A percentile compares a stretch with the other conserved stretches of the same genome.
These are phyloP conservation scores for Rhizophlyctis rosea DNA, from an alignment of 192 early-diverging fungal genomes.

Conservation along the genomic window DNA sequence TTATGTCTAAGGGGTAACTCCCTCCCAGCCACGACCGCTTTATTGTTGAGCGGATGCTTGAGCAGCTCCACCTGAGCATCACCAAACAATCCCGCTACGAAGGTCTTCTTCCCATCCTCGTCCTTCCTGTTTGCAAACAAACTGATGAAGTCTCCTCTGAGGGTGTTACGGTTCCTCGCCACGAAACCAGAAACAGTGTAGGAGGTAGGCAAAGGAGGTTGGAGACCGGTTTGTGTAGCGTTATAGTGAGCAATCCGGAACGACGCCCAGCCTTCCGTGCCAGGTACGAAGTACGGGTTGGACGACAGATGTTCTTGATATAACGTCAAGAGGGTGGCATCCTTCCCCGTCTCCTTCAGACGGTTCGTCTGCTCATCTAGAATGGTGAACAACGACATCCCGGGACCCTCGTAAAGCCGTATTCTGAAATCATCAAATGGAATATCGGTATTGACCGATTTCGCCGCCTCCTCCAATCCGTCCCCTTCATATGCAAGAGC, in stretches of 20 bases:
- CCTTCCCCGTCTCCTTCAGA: conserved; percentile 20
- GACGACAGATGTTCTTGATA: conserved; percentile 12
- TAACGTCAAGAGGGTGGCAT: conserved; percentile 20
- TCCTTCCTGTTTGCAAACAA: conserved; percentile 68
- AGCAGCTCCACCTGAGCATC: conserved; percentile 70
- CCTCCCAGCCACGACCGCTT: conserved; percentile 77
- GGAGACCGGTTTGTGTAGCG: conserved; percentile 58
- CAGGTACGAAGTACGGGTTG: conserved; percentile 29
- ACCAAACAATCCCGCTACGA: conserved; percentile 73
- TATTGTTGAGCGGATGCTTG: conserved; percentile 76
- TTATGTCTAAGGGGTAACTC: conserved; percentile 63
- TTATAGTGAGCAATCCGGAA: conserved; percentile 83
- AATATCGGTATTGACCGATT: conserved; percentile 3
- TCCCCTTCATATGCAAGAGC: conserved; percentile 17
- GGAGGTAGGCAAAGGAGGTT: neutral
- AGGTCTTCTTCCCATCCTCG: conserved; percentile 47
- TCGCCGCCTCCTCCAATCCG: neutral
- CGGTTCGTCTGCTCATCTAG: conserved; percentile 55
- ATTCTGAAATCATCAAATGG: conserved; percentile 53
- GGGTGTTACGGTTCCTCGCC: conserved; percentile 70
- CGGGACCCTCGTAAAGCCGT: conserved; percentile 65
- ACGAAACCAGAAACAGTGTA: conserved; percentile 63
- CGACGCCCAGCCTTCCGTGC: conserved; percentile 40
- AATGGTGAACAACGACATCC: conserved; percentile 68
- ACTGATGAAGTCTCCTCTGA: conserved; percentile 81